Conservation (phyloP, 805 yeast genomes). For the Metschnikowia henanensis region DNA sequence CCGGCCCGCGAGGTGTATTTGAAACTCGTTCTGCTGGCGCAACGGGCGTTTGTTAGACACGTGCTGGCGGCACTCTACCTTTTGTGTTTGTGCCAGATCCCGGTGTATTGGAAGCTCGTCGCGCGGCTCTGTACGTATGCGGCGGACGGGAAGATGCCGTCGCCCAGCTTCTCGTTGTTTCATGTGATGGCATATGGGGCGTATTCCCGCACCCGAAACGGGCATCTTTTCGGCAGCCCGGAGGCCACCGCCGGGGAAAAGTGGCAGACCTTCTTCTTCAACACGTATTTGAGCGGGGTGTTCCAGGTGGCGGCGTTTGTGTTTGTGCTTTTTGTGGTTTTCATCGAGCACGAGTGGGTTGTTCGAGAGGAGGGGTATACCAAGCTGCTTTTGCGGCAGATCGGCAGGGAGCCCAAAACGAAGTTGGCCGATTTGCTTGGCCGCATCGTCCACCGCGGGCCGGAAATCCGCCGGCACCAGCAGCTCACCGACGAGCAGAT, state of each 20-base stretch:
- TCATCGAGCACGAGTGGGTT: slow-evolving; percentile 69
- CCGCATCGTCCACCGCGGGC: slow-evolving; percentile 12
- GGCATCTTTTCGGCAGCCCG: slow-evolving; percentile 10
- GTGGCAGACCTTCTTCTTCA: slow-evolving; percentile 24
- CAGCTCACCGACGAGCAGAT: not conserved
- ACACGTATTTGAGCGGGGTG: slow-evolving; percentile 39
- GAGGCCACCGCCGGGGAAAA: slow-evolving; percentile 18
- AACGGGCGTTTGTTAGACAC: slow-evolving; percentile 17
- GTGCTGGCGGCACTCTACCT: slow-evolving; percentile 34
- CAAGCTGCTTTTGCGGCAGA: slow-evolving; percentile 54
- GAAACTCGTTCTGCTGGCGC: slow-evolving; percentile 29
- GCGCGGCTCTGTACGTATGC: slow-evolving; percentile 57
- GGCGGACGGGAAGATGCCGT: slow-evolving; percentile 54
- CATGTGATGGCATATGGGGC: slow-evolving; percentile 43
- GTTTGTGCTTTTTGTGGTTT: slow-evolving; percentile 44
- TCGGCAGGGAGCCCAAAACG: slow-evolving; percentile 56
- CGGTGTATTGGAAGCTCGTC: slow-evolving; percentile 55
- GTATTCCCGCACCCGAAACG: slow-evolving; percentile 10
- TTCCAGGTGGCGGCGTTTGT: slow-evolving; percentile 42
- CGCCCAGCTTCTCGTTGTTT: slow-evolving; percentile 24
- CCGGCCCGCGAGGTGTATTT: slow-evolving; percentile 52
- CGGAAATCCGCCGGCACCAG: not conserved
- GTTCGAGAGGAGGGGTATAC: slow-evolving; percentile 67
- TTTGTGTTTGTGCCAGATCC: slow-evolving; percentile 51
- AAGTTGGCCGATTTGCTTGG: slow-evolving; percentile 37